Evolutionary conservation across 1,284 basidiomycete species (phyloP), one percentile per base, ranked within the genome.

Genomic region (Ganoderma boninense): DNA sequence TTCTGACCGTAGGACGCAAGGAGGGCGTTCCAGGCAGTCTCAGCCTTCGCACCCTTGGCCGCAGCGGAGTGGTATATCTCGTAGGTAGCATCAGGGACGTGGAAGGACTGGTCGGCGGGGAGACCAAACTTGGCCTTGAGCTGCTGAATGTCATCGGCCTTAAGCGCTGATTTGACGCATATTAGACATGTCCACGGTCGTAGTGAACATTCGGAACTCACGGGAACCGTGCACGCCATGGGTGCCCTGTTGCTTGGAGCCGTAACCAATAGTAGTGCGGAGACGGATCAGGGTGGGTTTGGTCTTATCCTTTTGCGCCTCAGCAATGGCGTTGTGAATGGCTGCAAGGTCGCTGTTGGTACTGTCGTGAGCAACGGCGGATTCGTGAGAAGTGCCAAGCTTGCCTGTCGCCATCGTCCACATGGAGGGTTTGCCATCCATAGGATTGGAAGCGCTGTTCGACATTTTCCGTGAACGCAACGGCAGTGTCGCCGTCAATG

Each of bases 391-490:
- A 57, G 14, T 18, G 7, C 49, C 10, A 35, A 77, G 79, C 85
- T 82, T 77, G 95, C 94, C 80, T 85, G 84, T 97, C 94, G 73
- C 96, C 96, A 76, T 96, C 86, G 70, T 91, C 85, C 68, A 97
- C 94, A 79, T 89, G 89, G 73, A 97, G 87, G 67, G 97, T 95
- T 76, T 98, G 93, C 97, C 97, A 98, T 72, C 94, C 95, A 83
- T 98, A 98, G 20, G 97, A 80, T 79, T 91, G 85, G 88, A 97
- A 98, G 71, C 97, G 93, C 80, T 91, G 90, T 78, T 90, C 90
- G 68, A 98, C 96, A 80, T 98, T 91, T 84, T 98, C 97, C 69
- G 97, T 98, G 87, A 98, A 98, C 40, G 97, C 94, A 74, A 93
- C 90, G 72, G 90, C 90, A 74, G 96, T 98, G 84, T 96, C 90